Conservation (phyloP, 1,284 basidiomycete species). For the Puccinia novopanici region DNA sequence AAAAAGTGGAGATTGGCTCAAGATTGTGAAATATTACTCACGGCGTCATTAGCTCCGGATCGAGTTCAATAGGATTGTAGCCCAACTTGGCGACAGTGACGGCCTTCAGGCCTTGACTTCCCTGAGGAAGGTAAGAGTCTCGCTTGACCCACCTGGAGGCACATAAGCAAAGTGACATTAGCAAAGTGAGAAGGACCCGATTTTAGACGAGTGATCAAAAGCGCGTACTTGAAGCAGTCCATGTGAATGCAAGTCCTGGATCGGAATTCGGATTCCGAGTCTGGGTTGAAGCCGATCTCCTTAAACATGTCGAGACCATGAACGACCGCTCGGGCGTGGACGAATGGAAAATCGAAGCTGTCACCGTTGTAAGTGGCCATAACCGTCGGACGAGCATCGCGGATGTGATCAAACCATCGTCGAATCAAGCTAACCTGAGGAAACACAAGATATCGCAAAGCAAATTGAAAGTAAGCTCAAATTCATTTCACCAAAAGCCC, state of each 20-base stretch:
- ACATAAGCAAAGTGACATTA: background rate
- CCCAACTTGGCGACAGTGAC: slow-evolving; percentile 96
- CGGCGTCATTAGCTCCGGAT: slow-evolving; percentile 99
- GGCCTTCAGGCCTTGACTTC: slow-evolving; percentile 96
- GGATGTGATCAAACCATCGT: slow-evolving; percentile 91
- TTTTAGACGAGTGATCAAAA: background rate
- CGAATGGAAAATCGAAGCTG: slow-evolving; percentile 98
- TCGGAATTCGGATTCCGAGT: slow-evolving; percentile 94
- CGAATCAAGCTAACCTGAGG: slow-evolving; percentile 73
- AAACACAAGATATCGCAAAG: slow-evolving; percentile 32
- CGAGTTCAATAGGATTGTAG: slow-evolving; percentile 95
- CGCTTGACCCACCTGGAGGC: slow-evolving; percentile 82
- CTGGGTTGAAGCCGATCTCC: slow-evolving; percentile 89
- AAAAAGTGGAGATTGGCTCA: background rate
- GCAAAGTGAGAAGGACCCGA: background rate
- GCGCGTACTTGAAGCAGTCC: slow-evolving; percentile 84
- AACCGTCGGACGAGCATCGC: slow-evolving; percentile 88
- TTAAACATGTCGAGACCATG: slow-evolving; percentile 96
- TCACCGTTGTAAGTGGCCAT: slow-evolving; percentile 99
- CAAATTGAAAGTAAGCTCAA: background rate
- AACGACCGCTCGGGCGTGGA: slow-evolving; percentile 79
- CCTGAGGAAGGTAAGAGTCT: slow-evolving; percentile 98
- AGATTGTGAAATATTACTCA: slow-evolving; percentile 61
- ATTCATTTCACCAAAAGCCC: too few relatives aligned
- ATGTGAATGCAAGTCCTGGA: slow-evolving; percentile 91